These are phyloP conservation scores for Neurospora cerealis DNA, from an alignment of 495 filamentous ascomycete genomes.

Conservation along the genomic window DNA sequence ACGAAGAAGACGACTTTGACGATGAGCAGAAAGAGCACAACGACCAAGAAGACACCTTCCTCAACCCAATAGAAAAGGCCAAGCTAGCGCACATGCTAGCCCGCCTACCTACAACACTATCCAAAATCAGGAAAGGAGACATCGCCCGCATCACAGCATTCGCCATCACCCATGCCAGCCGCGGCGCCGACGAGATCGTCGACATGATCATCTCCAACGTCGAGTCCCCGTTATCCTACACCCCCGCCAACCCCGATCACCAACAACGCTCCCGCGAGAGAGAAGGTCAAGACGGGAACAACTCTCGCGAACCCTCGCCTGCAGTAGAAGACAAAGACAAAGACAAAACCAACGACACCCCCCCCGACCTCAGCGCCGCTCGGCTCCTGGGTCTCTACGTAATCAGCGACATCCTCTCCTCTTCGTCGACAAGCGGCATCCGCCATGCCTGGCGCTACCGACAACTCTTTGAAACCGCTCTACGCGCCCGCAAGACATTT, in stretches of 20 bases:
- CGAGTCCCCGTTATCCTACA: conserved; percentile 60
- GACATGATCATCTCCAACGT: conserved; percentile 79
- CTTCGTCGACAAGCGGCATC: conserved; percentile 72
- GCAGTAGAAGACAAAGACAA: conserved; percentile 24
- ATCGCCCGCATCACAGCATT: conserved; percentile 80
- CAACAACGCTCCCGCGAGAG: conserved; percentile 32
- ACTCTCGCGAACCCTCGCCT: conserved; percentile 25
- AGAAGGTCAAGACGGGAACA: conserved; percentile 19
- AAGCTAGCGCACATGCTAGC: conserved; percentile 72
- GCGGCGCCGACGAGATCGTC: conserved; percentile 79
- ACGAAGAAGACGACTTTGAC: conserved; percentile 79
- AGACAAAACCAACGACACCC: conserved; percentile 23
- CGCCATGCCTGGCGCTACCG: conserved; percentile 87
- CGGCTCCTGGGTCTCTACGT: conserved; percentile 78
- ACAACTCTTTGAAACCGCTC: conserved; percentile 67
- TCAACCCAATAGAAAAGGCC: conserved; percentile 77
- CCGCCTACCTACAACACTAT: conserved; percentile 66
- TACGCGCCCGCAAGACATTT: conserved; percentile 64
- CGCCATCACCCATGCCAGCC: conserved; percentile 72
- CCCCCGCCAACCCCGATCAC: conserved; percentile 37
- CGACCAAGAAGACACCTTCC: conserved; percentile 57
- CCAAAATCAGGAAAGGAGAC: conserved; percentile 72
- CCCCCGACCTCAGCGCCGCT: conserved; percentile 56
- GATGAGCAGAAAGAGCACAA: conserved; percentile 50
- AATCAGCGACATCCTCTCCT: conserved; percentile 80